Conservation (phyloP, 345 rosid genomes). For the Populus pruinosa region DNA sequence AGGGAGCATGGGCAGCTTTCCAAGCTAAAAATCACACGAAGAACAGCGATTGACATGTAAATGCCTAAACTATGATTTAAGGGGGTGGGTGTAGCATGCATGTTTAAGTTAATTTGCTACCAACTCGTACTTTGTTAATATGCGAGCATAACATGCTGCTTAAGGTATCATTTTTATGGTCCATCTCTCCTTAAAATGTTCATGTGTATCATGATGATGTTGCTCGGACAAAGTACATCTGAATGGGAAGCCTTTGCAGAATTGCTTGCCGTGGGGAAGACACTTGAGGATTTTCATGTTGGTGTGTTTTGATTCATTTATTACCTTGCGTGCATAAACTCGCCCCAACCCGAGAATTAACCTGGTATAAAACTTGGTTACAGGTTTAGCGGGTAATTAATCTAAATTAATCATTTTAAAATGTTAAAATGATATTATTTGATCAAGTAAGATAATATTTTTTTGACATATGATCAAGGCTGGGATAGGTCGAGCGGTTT, state of each 20-base stretch:
- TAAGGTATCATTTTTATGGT: slow-evolving; percentile 23
- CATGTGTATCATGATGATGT: slow-evolving; percentile 33
- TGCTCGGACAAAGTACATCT: slow-evolving; percentile 30
- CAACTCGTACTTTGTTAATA: neutral
- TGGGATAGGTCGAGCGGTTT: too few relatives aligned
- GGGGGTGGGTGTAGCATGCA: slow-evolving; percentile 11
- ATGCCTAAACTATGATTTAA: slow-evolving; percentile 16
- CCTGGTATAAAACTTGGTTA: too few relatives aligned
- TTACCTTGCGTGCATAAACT: neutral
- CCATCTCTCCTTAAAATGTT: slow-evolving; percentile 17
- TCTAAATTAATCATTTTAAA: too few relatives aligned
- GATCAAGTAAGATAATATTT: too few relatives aligned
- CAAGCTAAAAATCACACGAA: slow-evolving; percentile 14
- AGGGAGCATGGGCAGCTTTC: slow-evolving; percentile 29
- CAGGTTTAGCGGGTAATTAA: too few relatives aligned
- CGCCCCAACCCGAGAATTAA: too few relatives aligned
- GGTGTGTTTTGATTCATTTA: slow-evolving; percentile 1
- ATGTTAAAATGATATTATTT: too few relatives aligned
- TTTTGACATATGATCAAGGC: too few relatives aligned
- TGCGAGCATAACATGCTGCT: slow-evolving; percentile 29
- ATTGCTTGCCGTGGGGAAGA: slow-evolving; percentile 28
- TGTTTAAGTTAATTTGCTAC: neutral
- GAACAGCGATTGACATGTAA: slow-evolving; percentile 15
- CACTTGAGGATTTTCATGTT: slow-evolving; percentile 14
- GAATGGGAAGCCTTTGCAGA: slow-evolving; percentile 3